A percentile compares a stretch with the other conserved stretches of the same genome.
These are phyloP conservation scores for Hypoxylon lenormandii DNA, from an alignment of 495 filamentous ascomycete species.

Conservation along the genomic window DNA sequence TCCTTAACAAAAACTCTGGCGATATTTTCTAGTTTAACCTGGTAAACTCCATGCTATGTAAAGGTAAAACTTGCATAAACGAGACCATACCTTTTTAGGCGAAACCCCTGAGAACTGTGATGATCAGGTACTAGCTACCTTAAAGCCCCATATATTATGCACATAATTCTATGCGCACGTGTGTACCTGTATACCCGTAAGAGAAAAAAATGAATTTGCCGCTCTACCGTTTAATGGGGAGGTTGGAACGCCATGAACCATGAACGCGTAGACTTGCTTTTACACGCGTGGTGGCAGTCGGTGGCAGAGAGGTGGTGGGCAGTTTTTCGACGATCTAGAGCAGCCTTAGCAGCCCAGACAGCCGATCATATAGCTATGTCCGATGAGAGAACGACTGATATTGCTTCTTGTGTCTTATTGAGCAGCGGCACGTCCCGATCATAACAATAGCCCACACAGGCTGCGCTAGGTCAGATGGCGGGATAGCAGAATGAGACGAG, in stretches of 20 bases:
- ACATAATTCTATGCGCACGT: slow-evolving; percentile 30
- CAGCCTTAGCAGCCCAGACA: too few species aligned
- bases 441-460: slow-evolving; percentile 6
- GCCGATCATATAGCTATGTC: slow-evolving; percentile 3
- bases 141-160: slow-evolving; percentile 29
- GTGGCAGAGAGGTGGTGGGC: too few species aligned
- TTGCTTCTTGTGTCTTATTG: slow-evolving; percentile 9
- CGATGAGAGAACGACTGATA: slow-evolving; percentile 1
- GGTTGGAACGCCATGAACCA: slow-evolving; percentile 12
- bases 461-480: slow-evolving; percentile 2
- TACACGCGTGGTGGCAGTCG: slow-evolving; percentile 7
- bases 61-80: slow-evolving; percentile 22
- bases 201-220: slow-evolving; percentile 24
- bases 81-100: slow-evolving; percentile 23
- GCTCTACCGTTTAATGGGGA: slow-evolving; percentile 26
- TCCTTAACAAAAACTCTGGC: slow-evolving; percentile 19
- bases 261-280: slow-evolving; percentile 34
- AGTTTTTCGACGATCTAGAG: slow-evolving; percentile 38
- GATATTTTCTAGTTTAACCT: not conserved
- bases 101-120: slow-evolving; percentile 40
- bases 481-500: slow-evolving; percentile 13
- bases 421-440: slow-evolving; percentile 1
- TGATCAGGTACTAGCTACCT: slow-evolving; percentile 32
- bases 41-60: too few species aligned
- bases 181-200: slow-evolving; percentile 10